A percentile compares a stretch with the other conserved stretches of the same genome.
These are phyloP conservation scores for barley (Hordeum vulgare) DNA, from an alignment of 176 grass and related monocot genomes.

Conservation along the genomic window DNA sequence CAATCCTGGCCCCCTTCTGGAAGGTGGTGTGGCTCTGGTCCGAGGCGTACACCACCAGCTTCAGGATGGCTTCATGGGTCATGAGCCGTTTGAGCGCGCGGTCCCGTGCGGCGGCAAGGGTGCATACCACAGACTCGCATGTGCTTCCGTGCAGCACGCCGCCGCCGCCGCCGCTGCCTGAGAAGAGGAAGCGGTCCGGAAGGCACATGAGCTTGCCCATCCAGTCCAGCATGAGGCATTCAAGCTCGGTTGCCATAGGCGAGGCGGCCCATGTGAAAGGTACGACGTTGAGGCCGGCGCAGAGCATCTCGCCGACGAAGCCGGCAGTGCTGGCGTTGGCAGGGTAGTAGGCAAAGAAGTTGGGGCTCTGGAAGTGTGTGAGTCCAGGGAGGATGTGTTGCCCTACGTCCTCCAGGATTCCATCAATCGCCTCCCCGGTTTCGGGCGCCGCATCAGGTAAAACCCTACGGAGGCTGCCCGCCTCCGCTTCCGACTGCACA, in stretches of 20 bases:
- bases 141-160: constrained; percentile 61
- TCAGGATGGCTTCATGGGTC: constrained; percentile 8
- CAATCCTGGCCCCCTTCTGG: constrained; percentile 41
- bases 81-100: not conserved
- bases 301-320: constrained; percentile 55
- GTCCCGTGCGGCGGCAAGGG: constrained; percentile 35
- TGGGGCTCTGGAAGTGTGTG: constrained; percentile 57
- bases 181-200: constrained; percentile 19
- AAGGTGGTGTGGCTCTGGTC: constrained; percentile 49
- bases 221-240: constrained; percentile 41
- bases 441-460: constrained; percentile 31
- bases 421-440: constrained; percentile 7
- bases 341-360: constrained; percentile 47
- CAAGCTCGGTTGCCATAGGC: constrained; percentile 35
- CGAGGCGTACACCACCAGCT: constrained; percentile 44
- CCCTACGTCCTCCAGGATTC: constrained; percentile 20
- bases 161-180: constrained; percentile 38
- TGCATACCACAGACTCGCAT: constrained; percentile 7
- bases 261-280: constrained; percentile 49
- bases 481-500: constrained; percentile 20
- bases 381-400: constrained; percentile 37
- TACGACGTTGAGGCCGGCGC: constrained; percentile 35
- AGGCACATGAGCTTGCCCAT: constrained; percentile 17
- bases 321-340: constrained; percentile 43
- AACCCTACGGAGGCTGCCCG: constrained; percentile 26